These are phyloP conservation scores for Capsicum pubescens DNA, from an alignment of 257 asterid genomes.

Conservation along the genomic window DNA sequence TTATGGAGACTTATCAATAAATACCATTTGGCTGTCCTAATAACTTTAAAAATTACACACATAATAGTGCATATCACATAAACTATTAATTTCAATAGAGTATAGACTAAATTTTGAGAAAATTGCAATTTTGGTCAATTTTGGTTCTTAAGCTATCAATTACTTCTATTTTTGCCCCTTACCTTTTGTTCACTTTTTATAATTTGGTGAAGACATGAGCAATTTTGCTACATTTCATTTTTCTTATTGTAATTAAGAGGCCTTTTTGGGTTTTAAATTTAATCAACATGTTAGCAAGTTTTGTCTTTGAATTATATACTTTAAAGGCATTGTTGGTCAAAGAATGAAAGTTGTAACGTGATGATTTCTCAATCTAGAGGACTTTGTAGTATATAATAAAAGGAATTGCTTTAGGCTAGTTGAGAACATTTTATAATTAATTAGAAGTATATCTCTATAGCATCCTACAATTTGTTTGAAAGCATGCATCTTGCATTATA, in stretches of 20 bases:
- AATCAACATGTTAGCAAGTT: conserved; percentile 17
- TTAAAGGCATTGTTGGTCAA: conserved; percentile 40
- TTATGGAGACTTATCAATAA: not conserved
- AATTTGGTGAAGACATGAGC: not conserved
- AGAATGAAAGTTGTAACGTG: conserved; percentile 34
- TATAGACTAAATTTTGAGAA: not conserved
- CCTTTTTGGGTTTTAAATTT: conserved; percentile 16
- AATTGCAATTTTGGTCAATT: not conserved
- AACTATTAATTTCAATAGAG: not conserved
- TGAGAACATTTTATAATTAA: conserved; percentile 13
- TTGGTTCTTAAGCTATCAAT: not conserved
- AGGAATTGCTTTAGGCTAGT: conserved; percentile 20
- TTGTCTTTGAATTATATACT: conserved; percentile 27
- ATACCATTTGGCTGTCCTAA: not conserved
- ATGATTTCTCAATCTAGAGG: conserved; percentile 46
- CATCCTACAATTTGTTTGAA: conserved; percentile 21
- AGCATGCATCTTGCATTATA: conserved; percentile 24
- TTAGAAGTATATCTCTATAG: not conserved
- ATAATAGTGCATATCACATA: not conserved
- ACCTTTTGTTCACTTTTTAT: not conserved
- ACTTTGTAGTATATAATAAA: conserved; percentile 20
- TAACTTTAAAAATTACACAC: not conserved
- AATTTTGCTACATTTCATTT: not conserved
- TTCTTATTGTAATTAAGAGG: not conserved
- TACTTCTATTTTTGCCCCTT: not conserved